A percentile compares a stretch with the other conserved stretches of the same genome.
Conservation (phyloP, 2,329 filamentous ascomycete genomes). For the Incumbomyces lentus region DNA sequence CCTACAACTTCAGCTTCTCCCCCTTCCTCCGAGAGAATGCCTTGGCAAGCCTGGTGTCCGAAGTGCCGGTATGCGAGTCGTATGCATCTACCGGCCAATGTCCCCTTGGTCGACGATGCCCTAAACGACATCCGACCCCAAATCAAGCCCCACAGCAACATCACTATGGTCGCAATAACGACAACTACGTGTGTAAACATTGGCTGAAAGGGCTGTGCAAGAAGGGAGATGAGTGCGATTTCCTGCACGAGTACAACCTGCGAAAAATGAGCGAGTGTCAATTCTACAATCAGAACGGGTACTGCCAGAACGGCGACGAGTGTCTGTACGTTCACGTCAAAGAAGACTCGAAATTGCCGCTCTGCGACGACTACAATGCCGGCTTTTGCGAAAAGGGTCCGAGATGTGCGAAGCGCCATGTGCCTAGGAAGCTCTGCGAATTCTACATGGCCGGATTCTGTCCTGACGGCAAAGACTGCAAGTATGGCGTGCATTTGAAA, state of each 20-base stretch:
- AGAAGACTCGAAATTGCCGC: constrained; percentile 64
- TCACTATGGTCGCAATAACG: constrained; percentile 20
- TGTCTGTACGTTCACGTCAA: constrained; percentile 89
- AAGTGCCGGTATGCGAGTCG: constrained; percentile 73
- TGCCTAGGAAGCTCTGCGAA: constrained; percentile 66
- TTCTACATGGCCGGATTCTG: constrained; percentile 94
- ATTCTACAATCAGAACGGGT: constrained; percentile 85
- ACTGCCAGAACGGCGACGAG: constrained; percentile 94
- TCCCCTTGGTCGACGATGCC: constrained; percentile 70
- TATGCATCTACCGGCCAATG: constrained; percentile 72
- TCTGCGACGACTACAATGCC: constrained; percentile 84
- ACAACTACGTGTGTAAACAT: constrained; percentile 86
- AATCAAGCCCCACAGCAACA: constrained; percentile 31
- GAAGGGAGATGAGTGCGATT: constrained; percentile 94
- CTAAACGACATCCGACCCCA: constrained; percentile 63
- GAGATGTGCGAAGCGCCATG: constrained; percentile 77
- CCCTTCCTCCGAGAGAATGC: constrained; percentile 76
- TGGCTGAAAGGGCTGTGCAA: constrained; percentile 96
- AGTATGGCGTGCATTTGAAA: constrained; percentile 59
- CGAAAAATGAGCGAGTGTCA: constrained; percentile 98
- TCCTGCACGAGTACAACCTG: constrained; percentile 96
- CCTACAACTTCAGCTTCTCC: constrained; percentile 70
- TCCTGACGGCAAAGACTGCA: constrained; percentile 67
- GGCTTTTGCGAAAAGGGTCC: constrained; percentile 92
- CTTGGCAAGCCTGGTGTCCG: constrained; percentile 69